Conservation (phyloP, 2,329 filamentous ascomycete genomes). For the Colletotrichum horii region DNA sequence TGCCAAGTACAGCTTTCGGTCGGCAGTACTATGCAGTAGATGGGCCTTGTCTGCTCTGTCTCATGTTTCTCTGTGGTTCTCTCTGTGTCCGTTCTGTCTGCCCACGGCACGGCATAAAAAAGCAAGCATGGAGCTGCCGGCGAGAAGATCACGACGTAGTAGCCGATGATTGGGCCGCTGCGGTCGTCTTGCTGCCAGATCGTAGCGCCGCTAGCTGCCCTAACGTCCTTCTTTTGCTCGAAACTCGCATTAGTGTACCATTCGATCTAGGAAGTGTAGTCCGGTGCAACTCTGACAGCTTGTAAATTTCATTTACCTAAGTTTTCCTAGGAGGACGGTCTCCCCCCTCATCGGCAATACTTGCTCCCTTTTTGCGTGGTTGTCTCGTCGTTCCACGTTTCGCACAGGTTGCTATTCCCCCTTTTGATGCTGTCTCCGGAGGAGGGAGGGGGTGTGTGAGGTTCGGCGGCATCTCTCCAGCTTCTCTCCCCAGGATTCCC, state of each 20-base stretch:
- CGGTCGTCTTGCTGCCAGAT: not conserved
- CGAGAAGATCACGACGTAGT: not conserved
- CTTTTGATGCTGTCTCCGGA: not conserved
- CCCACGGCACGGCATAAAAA: not conserved
- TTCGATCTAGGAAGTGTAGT: not conserved
- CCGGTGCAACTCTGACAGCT: not conserved
- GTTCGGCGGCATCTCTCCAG: not conserved
- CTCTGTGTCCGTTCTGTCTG: not conserved
- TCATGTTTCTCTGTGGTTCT: not conserved
- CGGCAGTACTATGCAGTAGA: not conserved
- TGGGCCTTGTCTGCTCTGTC: not conserved
- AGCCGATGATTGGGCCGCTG: not conserved
- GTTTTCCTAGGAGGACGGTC: not conserved
- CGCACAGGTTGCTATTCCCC: not conserved
- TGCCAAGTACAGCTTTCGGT: not conserved
- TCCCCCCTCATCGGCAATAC: not conserved
- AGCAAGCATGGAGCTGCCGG: not conserved
- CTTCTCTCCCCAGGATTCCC: not conserved
- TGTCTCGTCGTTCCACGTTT: not conserved
- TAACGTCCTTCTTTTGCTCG: not conserved
- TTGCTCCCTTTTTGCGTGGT: not conserved
- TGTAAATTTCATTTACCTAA: not conserved
- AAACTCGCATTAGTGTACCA: not conserved
- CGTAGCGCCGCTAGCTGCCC: not conserved
- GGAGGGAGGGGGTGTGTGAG: not conserved